Evolutionary conservation across 805 yeast genomes (phyloP), one percentile per base, ranked within the genome.

Genomic region (Isabelozyma pseudorhagii): DNA sequence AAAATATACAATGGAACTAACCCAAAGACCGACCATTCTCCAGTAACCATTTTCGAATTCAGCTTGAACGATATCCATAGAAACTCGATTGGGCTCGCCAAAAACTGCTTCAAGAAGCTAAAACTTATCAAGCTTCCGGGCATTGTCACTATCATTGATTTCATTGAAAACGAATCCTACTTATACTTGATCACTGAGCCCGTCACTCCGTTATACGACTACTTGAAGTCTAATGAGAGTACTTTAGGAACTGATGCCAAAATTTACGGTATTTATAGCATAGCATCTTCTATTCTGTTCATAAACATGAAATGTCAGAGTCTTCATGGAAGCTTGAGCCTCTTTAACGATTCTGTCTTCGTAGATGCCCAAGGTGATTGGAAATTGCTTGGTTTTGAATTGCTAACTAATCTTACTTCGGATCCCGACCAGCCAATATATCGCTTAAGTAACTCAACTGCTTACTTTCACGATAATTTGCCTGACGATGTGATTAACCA

Each of bases 301-400:
- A 71, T 88, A 45, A 84, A 85, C 54, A 71, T 66, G 25, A 87
- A 81, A 50, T 81, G 81, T 36, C 61, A 72, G 5, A 80, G 85
- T 25, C 70, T 86, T 5, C 86, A 88, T 59, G 93, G 91, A 5
- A 82, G 82, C 51, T 54, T 89, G 10, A 75, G 79, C 50, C 44
- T 62, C 9, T 55, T 69, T 15, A 72, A 79, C 40, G 38, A 31
- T 31, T 79, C 87, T 1, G 77, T 92, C 0, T 91, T 71, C 62
- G 83, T 89, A 13, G 85, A 80, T 48, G 46, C 48, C 10, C 78
- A 75, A 29, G 96, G 97, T 11, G 96, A 87, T 60, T 89, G 96
- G 93, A 85, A 82, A 51, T 62, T 92, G 27, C 87, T 87, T 50
- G 96, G 97, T 1, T 83, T 91, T 58, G 97, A 92, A 64, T 64